Evolutionary conservation across 1,284 basidiomycete species (phyloP).

Genomic region (Phylloboletellus chloephorus): DNA sequence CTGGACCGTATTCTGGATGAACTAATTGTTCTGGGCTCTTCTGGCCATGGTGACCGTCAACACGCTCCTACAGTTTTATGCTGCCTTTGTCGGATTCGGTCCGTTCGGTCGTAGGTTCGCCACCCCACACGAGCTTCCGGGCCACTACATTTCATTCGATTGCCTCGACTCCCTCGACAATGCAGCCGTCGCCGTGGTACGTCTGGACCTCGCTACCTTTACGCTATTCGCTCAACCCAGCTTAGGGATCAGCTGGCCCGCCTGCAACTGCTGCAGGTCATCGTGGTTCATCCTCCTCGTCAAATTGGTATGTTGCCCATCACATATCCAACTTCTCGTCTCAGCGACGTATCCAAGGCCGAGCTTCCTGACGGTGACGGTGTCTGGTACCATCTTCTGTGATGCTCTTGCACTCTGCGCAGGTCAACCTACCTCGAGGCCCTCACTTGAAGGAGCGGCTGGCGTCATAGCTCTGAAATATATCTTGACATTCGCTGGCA

Average conservation of each 20-base stretch:
- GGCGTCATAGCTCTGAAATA: not conserved
- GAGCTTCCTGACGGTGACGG: conserved; percentile 1
- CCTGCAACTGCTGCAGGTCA: conserved; percentile 1
- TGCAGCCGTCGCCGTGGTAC: conserved; percentile 28
- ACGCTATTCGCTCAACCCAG: not conserved
- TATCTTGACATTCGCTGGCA: not conserved
- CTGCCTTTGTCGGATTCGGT: conserved; percentile 18
- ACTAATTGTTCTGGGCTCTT: conserved; percentile 27
- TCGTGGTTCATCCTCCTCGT: not conserved
- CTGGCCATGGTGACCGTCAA: conserved; percentile 33
- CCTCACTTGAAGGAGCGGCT: not conserved
- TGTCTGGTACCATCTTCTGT: conserved; percentile 5
- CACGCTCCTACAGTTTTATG: conserved; percentile 29
- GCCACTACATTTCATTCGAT: too few species aligned
- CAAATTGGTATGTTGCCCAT: too few species aligned
- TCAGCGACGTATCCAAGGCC: not conserved
- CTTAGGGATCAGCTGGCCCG: conserved; percentile 1
- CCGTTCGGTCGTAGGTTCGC: conserved; percentile 19
- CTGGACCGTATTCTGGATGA: conserved; percentile 36
- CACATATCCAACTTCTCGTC: not conserved
- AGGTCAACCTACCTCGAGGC: conserved; percentile 3
- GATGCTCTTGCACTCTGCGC: conserved; percentile 1
- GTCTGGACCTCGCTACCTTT: conserved; percentile 3
- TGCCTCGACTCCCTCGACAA: conserved; percentile 34
- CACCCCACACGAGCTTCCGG: conserved; percentile 20